Evolutionary conservation across 306 rosid species (phyloP), one percentile per base, ranked within the genome.

Genomic region (Prunus armeniaca): DNA sequence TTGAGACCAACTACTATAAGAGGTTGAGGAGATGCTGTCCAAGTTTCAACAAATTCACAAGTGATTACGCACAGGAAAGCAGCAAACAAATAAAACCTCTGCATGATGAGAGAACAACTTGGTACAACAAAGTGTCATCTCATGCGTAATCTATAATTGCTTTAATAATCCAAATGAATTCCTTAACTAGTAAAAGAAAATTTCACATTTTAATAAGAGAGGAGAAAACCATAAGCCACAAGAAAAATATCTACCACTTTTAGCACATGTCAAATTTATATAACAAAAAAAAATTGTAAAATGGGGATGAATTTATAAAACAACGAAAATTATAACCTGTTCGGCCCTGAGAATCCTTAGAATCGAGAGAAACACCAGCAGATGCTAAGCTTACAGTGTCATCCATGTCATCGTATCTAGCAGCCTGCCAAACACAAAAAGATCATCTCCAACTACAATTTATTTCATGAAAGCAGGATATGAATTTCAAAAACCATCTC

Each of bases 271-370:
- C 41, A 34, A 34, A 34, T 34, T 6, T 32, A 32, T 32, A 32
- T 32, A 74, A 27, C n/a, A 22, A 63, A 49, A 5, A 8, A 58
- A 19, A 34, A 6, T 8, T 34, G 41, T 55, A 43, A 9, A 14
- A 1, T 27, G 9, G 18, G 34, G 5, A 28, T 12, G 5, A 27
- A 73, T 49, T 25, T 25, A 46, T 10, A 54, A 11, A 62, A 12
- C n/a, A 27, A 9, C 9, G 14, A 46, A 73, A 69, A 3, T 61
- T 27, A 57, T 2, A 74, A 92, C 97, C 96, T 80, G 97, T 91
- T 69, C 93, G 87, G 49, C 94, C 89, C 14, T 80, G 86, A 14
- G 84, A 85, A 77, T 91, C 98, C 90, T 82, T 90, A 56, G 93
- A 90, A 79, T 86, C 80, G 50, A 94, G 95, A 56, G 89, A 78